These are phyloP conservation scores for Ulvella scutata DNA, from an alignment of 139 green algal species.

Conservation along the genomic window DNA sequence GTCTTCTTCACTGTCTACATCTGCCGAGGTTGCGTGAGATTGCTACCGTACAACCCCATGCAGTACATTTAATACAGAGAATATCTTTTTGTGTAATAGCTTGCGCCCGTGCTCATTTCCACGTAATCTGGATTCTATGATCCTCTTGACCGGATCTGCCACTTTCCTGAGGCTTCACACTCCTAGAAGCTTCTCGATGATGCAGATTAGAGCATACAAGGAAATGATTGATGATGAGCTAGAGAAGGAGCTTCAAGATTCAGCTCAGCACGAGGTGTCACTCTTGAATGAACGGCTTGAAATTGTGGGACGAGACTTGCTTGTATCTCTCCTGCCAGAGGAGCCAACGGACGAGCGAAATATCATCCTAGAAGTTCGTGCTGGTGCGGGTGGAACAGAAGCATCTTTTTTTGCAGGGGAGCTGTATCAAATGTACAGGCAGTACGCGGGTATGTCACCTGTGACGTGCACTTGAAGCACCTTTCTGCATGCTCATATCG, in stretches of 20 bases:
- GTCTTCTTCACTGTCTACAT: not conserved
- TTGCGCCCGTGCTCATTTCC: too few species aligned
- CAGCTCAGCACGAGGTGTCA: not conserved
- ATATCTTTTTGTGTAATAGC: too few species aligned
- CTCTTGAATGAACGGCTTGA: not conserved
- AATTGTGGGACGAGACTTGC: not conserved
- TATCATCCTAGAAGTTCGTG: conserved; percentile 12
- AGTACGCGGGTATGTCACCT: conserved; percentile 37
- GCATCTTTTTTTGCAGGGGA: conserved; percentile 20
- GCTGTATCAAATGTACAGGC: conserved; percentile 54
- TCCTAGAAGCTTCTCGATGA: too few species aligned
- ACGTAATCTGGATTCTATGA: too few species aligned
- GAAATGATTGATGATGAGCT: not conserved
- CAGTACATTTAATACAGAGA: too few species aligned
- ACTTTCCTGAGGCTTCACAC: too few species aligned
- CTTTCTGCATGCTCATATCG: too few species aligned
- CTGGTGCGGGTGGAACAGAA: conserved; percentile 24
- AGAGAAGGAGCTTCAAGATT: not conserved
- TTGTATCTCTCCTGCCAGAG: conserved; percentile 55
- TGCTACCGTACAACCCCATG: not conserved
- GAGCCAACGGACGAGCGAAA: conserved; percentile 52
- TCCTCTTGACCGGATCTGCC: too few species aligned
- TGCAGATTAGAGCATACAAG: not conserved
- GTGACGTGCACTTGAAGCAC: too few species aligned
- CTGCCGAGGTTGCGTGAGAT: not conserved